Percentiles rank a stretch among this genome's conserved stretches.
Evolutionary conservation across 768 basidiomycete species (phyloP).

Genomic region (Lactarius evosmus): DNA sequence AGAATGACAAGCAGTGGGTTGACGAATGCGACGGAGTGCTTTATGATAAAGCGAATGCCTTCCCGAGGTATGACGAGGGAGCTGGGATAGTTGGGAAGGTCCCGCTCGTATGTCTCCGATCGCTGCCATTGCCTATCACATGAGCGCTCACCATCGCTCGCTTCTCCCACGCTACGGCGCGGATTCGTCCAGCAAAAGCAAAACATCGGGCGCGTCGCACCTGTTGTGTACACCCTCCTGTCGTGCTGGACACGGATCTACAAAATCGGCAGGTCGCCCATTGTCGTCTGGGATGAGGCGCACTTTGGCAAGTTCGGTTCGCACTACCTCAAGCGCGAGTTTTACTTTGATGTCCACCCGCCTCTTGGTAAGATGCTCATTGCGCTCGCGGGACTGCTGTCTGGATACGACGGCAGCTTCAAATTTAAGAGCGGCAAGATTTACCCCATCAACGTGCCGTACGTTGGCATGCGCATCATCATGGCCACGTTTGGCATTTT

Average conservation of each 20-base stretch:
- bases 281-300: conserved; percentile 98
- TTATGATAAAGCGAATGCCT: conserved; percentile 43
- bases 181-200: conserved; percentile 80
- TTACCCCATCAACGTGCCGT: conserved; percentile 85
- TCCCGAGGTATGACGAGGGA: conserved; percentile 41
- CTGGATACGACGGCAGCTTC: conserved; percentile 88
- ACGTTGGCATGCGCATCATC: conserved; percentile 92
- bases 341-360: conserved; percentile 99
- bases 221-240: conserved; percentile 85
- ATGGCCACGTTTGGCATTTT: conserved; percentile 91
- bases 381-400: conserved; percentile 83
- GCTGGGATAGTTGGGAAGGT: conserved; percentile 52
- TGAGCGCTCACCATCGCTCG: neutral
- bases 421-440: conserved; percentile 90
- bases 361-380: conserved; percentile 99
- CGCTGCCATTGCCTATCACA: neutral
- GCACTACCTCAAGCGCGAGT: conserved; percentile 97
- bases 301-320: conserved; percentile 99
- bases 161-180: conserved; percentile 47
- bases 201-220: conserved; percentile 74
- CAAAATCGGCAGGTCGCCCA: conserved; percentile 79
- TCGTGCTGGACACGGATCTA: conserved; percentile 95
- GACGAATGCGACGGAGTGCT: conserved; percentile 51
- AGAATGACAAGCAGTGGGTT: conserved; percentile 32
- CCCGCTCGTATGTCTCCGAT: conserved; percentile 39